These are phyloP conservation scores for Sporothrix luriei DNA, from an alignment of 2,329 filamentous ascomycete species.

Conservation along the genomic window DNA sequence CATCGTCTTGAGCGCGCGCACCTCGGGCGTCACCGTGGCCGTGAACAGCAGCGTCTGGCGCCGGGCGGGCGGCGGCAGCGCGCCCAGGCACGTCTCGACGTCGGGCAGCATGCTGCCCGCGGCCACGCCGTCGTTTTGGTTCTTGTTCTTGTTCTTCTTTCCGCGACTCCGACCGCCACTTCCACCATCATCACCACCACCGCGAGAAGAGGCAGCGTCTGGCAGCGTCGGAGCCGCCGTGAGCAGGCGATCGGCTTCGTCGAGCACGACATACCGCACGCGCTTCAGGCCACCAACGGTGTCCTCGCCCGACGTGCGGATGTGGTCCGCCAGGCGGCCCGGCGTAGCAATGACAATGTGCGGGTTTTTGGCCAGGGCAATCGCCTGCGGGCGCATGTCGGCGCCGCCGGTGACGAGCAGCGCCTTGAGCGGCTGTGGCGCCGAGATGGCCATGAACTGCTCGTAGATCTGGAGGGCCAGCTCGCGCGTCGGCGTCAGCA, in stretches of 20 bases:
- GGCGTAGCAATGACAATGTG: conserved; percentile 95
- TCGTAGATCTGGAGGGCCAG: conserved; percentile 95
- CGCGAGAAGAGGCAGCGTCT: neutral
- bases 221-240: conserved; percentile 54
- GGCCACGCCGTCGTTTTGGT: conserved; percentile 41
- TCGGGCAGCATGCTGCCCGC: conserved; percentile 92
- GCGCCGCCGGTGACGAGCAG: conserved; percentile 88
- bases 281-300: conserved; percentile 80
- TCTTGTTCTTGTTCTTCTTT: conserved; percentile 77
- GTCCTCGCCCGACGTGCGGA: conserved; percentile 86
- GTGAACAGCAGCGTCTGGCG: conserved; percentile 97
- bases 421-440: conserved; percentile 82
- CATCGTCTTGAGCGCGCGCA: conserved; percentile 80
- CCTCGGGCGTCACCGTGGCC: conserved; percentile 90
- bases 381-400: conserved; percentile 89
- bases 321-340: conserved; percentile 89
- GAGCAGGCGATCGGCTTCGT: conserved; percentile 91
- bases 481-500: conserved; percentile 88
- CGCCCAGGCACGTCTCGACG: conserved; percentile 82
- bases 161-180: conserved; percentile 43
- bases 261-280: conserved; percentile 83
- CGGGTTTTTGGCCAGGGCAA: conserved; percentile 76
- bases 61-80: conserved; percentile 73
- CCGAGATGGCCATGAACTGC: conserved; percentile 90
- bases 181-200: conserved; percentile 43